A percentile compares a stretch with the other conserved stretches of the same genome.
Conservation (phyloP, 108 stramenopile species). For the Fragilariopsis cylindrus region DNA sequence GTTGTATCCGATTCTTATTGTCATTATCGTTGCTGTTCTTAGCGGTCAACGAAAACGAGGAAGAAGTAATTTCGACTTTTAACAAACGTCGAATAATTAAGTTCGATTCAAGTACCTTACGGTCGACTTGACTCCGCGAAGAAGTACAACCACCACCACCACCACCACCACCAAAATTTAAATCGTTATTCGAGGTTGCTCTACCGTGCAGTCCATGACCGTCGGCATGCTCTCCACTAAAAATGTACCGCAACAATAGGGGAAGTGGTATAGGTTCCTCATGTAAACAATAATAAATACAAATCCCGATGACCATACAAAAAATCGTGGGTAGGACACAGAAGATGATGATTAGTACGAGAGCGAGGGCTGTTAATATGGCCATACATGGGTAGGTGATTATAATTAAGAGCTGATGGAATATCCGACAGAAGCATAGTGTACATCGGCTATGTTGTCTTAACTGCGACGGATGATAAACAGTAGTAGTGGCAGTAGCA, state of each 20-base stretch:
- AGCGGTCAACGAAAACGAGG: neutral
- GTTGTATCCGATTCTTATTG: neutral
- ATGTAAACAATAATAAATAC: conserved; percentile 29
- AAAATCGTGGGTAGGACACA: conserved; percentile 31
- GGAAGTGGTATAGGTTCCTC: conserved; percentile 29
- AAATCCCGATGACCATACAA: conserved; percentile 13
- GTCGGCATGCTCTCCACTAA: neutral
- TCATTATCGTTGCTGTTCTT: neutral
- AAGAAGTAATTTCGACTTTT: neutral
- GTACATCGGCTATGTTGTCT: neutral
- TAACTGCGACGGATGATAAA: neutral
- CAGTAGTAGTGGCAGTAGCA: neutral
- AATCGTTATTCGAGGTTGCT: neutral
- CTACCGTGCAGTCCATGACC: neutral
- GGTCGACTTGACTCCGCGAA: neutral
- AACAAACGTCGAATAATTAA: conserved; percentile 27
- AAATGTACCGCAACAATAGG: conserved; percentile 18
- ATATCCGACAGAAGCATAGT: neutral
- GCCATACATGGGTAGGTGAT: conserved; percentile 26
- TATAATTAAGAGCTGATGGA: conserved; percentile 9
- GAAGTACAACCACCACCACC: neutral
- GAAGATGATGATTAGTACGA: conserved; percentile 21
- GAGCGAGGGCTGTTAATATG: conserved; percentile 1
- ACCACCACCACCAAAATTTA: neutral
- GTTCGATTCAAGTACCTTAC: conserved; percentile 10